Percentiles rank a stretch among this genome's conserved stretches.
phyloP scores from a whole-genome alignment of 805 yeast genomes.

The Henningerozyma blattae region DNA sequence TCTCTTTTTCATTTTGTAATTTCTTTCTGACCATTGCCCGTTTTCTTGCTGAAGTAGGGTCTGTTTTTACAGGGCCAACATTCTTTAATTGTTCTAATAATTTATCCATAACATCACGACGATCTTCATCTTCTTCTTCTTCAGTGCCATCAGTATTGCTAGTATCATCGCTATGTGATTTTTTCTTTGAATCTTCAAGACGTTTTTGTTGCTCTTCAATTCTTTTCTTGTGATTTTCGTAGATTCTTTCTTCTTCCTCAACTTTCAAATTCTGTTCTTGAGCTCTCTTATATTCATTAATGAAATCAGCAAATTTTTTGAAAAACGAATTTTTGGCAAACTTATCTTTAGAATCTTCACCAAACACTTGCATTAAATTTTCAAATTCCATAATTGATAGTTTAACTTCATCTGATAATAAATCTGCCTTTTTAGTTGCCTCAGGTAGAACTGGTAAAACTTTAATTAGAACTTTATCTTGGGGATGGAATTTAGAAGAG shows the following conservation, averaged over 20 bases:
- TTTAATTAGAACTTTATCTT: slow-evolving; percentile 53
- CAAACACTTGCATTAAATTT: slow-evolving; percentile 68
- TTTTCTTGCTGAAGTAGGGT: slow-evolving; percentile 69
- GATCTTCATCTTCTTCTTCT: slow-evolving; percentile 14
- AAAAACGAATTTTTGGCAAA: slow-evolving; percentile 61
- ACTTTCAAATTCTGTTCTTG: slow-evolving; percentile 62
- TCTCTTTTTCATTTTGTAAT: slow-evolving; percentile 24
- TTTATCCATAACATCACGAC: slow-evolving; percentile 63
- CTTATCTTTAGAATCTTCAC: slow-evolving; percentile 74
- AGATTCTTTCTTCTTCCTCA: slow-evolving; percentile 71
- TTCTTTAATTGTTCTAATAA: slow-evolving; percentile 78
- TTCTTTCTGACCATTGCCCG: slow-evolving; percentile 66
- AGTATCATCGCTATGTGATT: slow-evolving; percentile 5
- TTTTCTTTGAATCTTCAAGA: slow-evolving; percentile 9
- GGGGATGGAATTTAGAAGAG: slow-evolving; percentile 66
- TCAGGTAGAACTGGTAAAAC: slow-evolving; percentile 58
- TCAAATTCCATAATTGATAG: slow-evolving; percentile 55
- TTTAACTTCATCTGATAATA: slow-evolving; percentile 51
- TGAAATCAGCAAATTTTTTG: slow-evolving; percentile 66
- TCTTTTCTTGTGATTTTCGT: slow-evolving; percentile 64
- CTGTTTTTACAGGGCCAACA: slow-evolving; percentile 68
- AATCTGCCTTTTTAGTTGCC: slow-evolving; percentile 59
- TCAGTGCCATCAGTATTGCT: slow-evolving; percentile 3
- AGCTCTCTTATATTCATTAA: slow-evolving; percentile 68
- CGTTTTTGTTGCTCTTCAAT: slow-evolving; percentile 25